Percentiles rank a stretch among this genome's conserved stretches.
phyloP scores from a whole-genome alignment of 345 rosid genomes.

The Geranium rotundifolium region DNA sequence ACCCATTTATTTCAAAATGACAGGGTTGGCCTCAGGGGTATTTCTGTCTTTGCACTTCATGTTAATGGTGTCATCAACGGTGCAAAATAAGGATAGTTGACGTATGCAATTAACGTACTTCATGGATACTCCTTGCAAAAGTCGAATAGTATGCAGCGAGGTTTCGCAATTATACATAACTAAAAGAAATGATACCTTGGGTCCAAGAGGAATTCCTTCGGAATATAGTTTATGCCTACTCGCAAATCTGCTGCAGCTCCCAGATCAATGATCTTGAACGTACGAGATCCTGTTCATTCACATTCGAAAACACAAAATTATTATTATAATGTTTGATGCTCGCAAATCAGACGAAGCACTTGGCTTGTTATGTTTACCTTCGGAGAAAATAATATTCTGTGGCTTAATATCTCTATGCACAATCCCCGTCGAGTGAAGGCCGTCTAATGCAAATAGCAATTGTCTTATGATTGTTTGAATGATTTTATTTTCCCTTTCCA shows the following conservation, averaged over 20 bases:
- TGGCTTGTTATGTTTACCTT: constrained; percentile 42
- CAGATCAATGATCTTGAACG: constrained; percentile 92
- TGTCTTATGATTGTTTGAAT: constrained; percentile 87
- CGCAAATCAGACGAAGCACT: neutral
- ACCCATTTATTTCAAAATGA: too few relatives aligned
- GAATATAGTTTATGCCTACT: constrained; percentile 94
- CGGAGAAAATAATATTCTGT: constrained; percentile 84
- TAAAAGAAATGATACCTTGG: constrained; percentile 48
- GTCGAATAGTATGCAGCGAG: too few relatives aligned
- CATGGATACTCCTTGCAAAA: too few relatives aligned
- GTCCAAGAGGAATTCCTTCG: constrained; percentile 90
- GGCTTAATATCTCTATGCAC: constrained; percentile 94
- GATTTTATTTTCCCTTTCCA: constrained; percentile 77
- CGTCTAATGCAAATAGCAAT: constrained; percentile 82
- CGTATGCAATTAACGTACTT: too few relatives aligned
- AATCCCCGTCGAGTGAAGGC: constrained; percentile 95
- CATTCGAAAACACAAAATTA: neutral
- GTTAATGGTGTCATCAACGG: too few relatives aligned
- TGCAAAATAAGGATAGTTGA: too few relatives aligned
- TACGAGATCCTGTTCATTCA: constrained; percentile 57
- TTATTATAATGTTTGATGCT: neutral
- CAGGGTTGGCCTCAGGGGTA: too few relatives aligned
- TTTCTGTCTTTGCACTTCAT: too few relatives aligned
- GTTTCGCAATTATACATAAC: too few relatives aligned
- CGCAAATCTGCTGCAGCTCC: constrained; percentile 97